Percentiles rank a stretch among this genome's conserved stretches.
phyloP scores from a whole-genome alignment of 164 flowering plant species.

The Nymphaea thermarum region DNA sequence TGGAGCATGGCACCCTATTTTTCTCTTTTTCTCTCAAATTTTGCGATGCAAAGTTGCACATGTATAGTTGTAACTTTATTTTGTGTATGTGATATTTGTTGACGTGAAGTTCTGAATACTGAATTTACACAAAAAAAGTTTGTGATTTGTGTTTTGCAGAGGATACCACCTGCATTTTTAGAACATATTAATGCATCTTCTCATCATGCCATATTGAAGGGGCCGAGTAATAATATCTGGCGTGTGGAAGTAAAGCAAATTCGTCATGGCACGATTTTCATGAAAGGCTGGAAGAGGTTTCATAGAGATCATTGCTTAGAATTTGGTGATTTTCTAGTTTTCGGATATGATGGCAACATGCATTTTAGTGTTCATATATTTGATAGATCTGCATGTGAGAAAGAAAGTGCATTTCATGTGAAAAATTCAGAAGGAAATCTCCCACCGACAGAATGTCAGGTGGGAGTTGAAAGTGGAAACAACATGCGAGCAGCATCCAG shows the following conservation, averaged over 20 bases:
- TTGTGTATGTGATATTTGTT: too few relatives aligned
- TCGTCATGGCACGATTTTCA: not conserved
- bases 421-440: constrained; percentile 1
- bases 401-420: constrained; percentile 33
- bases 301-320: constrained; percentile 10
- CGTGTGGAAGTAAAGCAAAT: constrained; percentile 1
- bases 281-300: constrained; percentile 15
- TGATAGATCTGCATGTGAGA: constrained; percentile 21
- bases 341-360: constrained; percentile 16
- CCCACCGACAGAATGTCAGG: not conserved
- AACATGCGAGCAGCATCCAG: not conserved
- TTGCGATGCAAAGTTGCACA: too few relatives aligned
- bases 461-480: too few relatives aligned
- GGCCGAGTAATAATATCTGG: constrained; percentile 14
- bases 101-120: too few relatives aligned
- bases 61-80: too few relatives aligned
- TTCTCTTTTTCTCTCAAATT: too few relatives aligned
- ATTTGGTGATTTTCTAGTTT: constrained; percentile 8
- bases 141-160: constrained; percentile 2
- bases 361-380: constrained; percentile 9
- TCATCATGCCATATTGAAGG: constrained; percentile 8
- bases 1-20: too few relatives aligned
- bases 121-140: too few relatives aligned
- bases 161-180: constrained; percentile 12
- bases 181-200: constrained; percentile 2